Evolutionary conservation across 371 early-diverging fungal genomes (phyloP).

Genomic region (Dichotomocladium elegans): DNA sequence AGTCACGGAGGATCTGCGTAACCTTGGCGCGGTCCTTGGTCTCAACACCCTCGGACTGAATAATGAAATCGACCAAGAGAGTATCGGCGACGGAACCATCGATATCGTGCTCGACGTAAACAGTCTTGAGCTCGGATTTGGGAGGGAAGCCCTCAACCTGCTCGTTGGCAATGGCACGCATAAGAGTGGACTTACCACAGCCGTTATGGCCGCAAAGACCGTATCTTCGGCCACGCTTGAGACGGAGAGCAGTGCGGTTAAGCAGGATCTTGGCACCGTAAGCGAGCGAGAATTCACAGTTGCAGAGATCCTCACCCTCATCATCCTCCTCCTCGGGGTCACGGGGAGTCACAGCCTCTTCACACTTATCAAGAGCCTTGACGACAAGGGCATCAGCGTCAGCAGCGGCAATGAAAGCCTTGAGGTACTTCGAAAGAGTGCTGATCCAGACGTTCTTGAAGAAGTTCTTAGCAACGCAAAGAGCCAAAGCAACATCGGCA

Average conservation of each 20-base stretch:
- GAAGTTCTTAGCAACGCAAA: conserved; percentile 40
- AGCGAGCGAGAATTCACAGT: conserved; percentile 76
- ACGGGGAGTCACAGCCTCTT: conserved; percentile 38
- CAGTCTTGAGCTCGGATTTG: conserved; percentile 62
- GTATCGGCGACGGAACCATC: conserved; percentile 72
- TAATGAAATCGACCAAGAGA: conserved; percentile 65
- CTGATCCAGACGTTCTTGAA: conserved; percentile 31
- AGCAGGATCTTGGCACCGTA: conserved; percentile 83
- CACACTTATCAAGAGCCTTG: conserved; percentile 35
- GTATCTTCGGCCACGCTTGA: conserved; percentile 78
- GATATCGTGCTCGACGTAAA: conserved; percentile 75
- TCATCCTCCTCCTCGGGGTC: conserved; percentile 55
- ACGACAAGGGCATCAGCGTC: conserved; percentile 21
- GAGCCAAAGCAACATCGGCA: conserved; percentile 38
- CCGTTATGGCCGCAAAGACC: conserved; percentile 87
- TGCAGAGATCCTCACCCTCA: conserved; percentile 74
- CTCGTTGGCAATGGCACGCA: conserved; percentile 77
- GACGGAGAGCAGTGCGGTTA: conserved; percentile 69
- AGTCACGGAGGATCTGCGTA: conserved; percentile 53
- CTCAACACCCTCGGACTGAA: conserved; percentile 51
- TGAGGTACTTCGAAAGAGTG: conserved; percentile 52
- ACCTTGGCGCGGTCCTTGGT: conserved; percentile 49
- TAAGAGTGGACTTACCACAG: conserved; percentile 85
- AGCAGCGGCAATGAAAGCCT: conserved; percentile 38
- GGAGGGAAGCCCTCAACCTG: conserved; percentile 80